Evolutionary conservation across 1,284 basidiomycete genomes (phyloP).

Genomic region (Cryptococcus wingfieldii): DNA sequence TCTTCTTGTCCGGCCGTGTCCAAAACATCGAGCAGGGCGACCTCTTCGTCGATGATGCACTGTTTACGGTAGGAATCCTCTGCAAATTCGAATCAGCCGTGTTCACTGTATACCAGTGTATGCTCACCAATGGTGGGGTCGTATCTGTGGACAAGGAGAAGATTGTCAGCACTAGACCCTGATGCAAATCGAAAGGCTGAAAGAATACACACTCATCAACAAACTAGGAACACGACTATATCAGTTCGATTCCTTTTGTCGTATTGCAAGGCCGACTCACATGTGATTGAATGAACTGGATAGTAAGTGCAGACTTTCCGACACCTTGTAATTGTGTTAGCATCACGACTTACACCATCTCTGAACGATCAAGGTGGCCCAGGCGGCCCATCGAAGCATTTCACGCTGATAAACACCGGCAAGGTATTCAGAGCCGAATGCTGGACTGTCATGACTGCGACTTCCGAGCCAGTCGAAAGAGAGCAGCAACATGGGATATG

Average conservation of each 20-base stretch:
- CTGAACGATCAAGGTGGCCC: not conserved
- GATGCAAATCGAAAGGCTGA: not conserved
- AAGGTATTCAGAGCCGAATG: too few relatives aligned
- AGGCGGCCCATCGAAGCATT: not conserved
- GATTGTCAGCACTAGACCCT: slow-evolving; percentile 3
- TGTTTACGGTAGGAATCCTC: slow-evolving; percentile 93
- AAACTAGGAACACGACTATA: slow-evolving; percentile 58
- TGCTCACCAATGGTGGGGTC: slow-evolving; percentile 81
- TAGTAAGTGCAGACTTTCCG: slow-evolving; percentile 87
- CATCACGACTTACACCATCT: not conserved
- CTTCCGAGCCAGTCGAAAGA: too few relatives aligned
- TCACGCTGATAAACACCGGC: not conserved
- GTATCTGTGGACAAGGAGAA: slow-evolving; percentile 52
- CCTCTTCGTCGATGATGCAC: slow-evolving; percentile 95
- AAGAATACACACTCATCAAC: slow-evolving; percentile 67
- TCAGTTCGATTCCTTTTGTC: slow-evolving; percentile 1
- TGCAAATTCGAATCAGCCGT: slow-evolving; percentile 8
- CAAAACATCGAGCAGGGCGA: slow-evolving; percentile 92
- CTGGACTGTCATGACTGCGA: too few relatives aligned
- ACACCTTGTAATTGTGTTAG: slow-evolving; percentile 62
- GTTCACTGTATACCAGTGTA: not conserved
- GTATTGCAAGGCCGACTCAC: slow-evolving; percentile 17
- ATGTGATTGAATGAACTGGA: slow-evolving; percentile 85
- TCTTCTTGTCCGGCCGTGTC: slow-evolving; percentile 99
- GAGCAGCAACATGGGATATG: too few relatives aligned